A percentile compares a stretch with the other conserved stretches of the same genome.
These are phyloP conservation scores for Serendipita sp. DNA, from an alignment of 1,284 basidiomycete genomes.

Conservation along the genomic window DNA sequence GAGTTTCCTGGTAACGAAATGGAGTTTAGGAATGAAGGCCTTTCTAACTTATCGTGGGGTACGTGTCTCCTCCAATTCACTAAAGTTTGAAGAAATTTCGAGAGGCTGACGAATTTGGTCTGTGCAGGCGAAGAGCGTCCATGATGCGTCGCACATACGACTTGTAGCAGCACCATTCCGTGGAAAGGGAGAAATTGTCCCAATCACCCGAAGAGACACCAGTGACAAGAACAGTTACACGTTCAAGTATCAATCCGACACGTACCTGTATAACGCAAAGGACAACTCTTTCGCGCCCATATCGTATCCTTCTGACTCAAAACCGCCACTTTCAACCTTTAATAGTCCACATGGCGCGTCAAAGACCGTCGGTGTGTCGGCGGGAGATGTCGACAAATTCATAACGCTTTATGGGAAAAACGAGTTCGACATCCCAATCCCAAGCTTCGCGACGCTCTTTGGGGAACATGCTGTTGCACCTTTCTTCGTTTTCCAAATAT, in stretches of 20 bases:
- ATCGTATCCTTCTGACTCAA: constrained; percentile 75
- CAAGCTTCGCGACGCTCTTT: constrained; percentile 79
- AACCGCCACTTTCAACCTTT: constrained; percentile 62
- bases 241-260: constrained; percentile 94
- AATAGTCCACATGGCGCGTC: constrained; percentile 33
- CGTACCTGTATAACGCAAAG: constrained; percentile 60
- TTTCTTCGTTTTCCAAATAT: constrained; percentile 93
- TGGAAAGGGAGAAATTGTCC: constrained; percentile 84
- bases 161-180: constrained; percentile 77
- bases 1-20: constrained; percentile 82
- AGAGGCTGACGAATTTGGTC: constrained; percentile 1
- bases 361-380: constrained; percentile 8
- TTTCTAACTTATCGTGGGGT: constrained; percentile 64
- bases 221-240: constrained; percentile 58
- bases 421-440: constrained; percentile 90
- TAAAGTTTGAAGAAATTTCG: constrained; percentile 12
- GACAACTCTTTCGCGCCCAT: constrained; percentile 66
- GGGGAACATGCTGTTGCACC: constrained; percentile 85
- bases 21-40: constrained; percentile 73
- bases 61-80: constrained; percentile 10
- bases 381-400: constrained; percentile 31
- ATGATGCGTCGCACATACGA: constrained; percentile 69
- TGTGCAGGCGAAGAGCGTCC: constrained; percentile 45
- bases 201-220: constrained; percentile 36
- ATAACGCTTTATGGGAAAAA: constrained; percentile 71